Conservation (phyloP, 495 filamentous ascomycete genomes). For the Filosporella fistucella region DNA sequence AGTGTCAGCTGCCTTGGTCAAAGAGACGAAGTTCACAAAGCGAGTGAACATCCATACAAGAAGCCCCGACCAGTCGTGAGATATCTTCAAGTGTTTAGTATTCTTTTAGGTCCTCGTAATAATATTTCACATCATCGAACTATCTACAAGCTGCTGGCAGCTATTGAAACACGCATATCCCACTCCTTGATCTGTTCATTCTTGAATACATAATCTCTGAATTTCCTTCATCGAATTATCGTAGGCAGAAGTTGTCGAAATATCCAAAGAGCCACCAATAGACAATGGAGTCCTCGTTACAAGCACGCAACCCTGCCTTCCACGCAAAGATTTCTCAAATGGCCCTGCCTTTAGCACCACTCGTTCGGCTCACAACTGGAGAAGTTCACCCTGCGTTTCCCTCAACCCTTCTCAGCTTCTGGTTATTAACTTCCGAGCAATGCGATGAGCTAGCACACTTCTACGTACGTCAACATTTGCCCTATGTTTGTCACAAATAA, state of each 20-base stretch:
- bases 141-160: conserved; percentile 9
- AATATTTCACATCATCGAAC: too few species aligned
- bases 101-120: not conserved
- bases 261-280: too few species aligned
- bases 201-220: too few species aligned
- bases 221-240: too few species aligned
- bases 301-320: conserved; percentile 12
- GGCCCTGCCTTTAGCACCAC: conserved; percentile 41
- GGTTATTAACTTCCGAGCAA: conserved; percentile 66
- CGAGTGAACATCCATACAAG: not conserved
- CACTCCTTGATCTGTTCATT: too few species aligned
- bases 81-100: conserved; percentile 5
- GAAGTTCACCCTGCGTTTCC: conserved; percentile 63
- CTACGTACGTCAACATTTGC: too few species aligned
- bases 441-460: conserved; percentile 68
- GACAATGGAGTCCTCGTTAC: too few species aligned
- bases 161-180: not conserved
- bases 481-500: too few species aligned
- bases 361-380: conserved; percentile 56
- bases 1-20: not conserved
- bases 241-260: too few species aligned
- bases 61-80: not conserved
- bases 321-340: conserved; percentile 20
- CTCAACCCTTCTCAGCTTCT: conserved; percentile 59
- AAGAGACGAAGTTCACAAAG: not conserved